Base-by-base conservation (phyloP, 2,329 filamentous ascomycete species). In the Fusarium tuaranense region DNA sequence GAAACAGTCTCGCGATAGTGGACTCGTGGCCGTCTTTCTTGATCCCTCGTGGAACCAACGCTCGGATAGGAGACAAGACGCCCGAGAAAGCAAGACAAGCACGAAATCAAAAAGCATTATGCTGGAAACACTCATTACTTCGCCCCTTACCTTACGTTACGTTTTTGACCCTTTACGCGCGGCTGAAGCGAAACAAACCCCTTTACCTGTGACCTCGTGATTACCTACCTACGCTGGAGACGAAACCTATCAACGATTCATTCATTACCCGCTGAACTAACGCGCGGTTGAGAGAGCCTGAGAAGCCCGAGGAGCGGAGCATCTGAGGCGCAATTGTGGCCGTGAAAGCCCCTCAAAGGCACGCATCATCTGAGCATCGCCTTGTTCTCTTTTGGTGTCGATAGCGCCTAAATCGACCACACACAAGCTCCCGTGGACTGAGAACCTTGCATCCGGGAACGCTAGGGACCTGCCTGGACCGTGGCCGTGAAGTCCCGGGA, bases 1-100 rank as follows among this genome's bases (percentile, higher is more conserved):
- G 79, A 78, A 80, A 81, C 74, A 79, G 78, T 80, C 78, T 80
- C 76, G 68, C 76, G 71, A 77, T 78, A 78, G 78, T 79, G 78
- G 77, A 76, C 73, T 78, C 73, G 75, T 78, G 67, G 73, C 69
- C 69, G 68, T 65, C 73, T 62, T 72, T 71, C 68, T 71, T 74
- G 65, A 68, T 77, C 73, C 74, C 64, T 75, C 75, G 76, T 68
- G 75, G 74, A 78, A 71, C 73, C 74, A 78, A 68, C 65, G 68
- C 71, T 76, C 70, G 69, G 77, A 76, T 68, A 75, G 68, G 72
- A 76, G 63, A 48, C 22, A 73, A 53, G 58, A 74, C 69, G 68
- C 70, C 68, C 73, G 77, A 79, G 77, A 71, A 75, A 78, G 67
- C 77, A 79, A 75, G 77, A 79, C 77, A 79, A 79, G 76, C 76